Conservation (phyloP, 148 eudicot species). For the Pharnaceum exiguum region DNA sequence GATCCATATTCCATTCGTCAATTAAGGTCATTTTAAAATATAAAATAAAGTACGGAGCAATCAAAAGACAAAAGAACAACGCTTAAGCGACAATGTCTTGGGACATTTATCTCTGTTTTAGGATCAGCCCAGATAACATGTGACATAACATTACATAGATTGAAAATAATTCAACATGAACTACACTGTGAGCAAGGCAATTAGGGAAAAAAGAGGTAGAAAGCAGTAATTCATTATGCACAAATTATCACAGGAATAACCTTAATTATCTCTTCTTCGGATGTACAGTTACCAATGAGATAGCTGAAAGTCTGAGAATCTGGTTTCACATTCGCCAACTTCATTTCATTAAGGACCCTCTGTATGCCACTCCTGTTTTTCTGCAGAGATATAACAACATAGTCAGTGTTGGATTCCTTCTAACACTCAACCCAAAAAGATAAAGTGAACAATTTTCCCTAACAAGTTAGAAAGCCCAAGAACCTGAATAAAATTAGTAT, state of each 20-base stretch:
- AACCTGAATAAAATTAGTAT: background rate
- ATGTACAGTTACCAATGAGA: conserved; percentile 51
- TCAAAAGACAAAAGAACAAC: too few species aligned
- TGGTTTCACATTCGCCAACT: conserved; percentile 59
- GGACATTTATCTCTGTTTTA: too few species aligned
- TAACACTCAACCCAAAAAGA: conserved; percentile 7
- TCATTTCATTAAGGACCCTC: conserved; percentile 66
- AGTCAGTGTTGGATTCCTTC: background rate
- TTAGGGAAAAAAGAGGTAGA: too few species aligned
- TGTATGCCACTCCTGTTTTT: conserved; percentile 48
- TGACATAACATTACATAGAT: too few species aligned
- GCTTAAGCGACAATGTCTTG: too few species aligned
- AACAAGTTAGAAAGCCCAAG: background rate
- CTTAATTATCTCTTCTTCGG: conserved; percentile 67
- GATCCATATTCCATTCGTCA: too few species aligned
- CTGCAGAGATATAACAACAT: conserved; percentile 33
- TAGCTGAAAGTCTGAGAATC: conserved; percentile 73
- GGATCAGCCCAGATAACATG: too few species aligned
- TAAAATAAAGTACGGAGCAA: too few species aligned
- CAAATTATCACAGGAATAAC: conserved; percentile 19
- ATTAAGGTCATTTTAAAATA: too few species aligned
- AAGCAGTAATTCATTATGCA: too few species aligned
- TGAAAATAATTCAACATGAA: too few species aligned
- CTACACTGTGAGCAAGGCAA: too few species aligned
- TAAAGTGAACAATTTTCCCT: background rate